A percentile compares a stretch with the other conserved stretches of the same genome.
Evolutionary conservation across 495 filamentous ascomycete species (phyloP).

Genomic region (Melanomma pulvis-pyrius): DNA sequence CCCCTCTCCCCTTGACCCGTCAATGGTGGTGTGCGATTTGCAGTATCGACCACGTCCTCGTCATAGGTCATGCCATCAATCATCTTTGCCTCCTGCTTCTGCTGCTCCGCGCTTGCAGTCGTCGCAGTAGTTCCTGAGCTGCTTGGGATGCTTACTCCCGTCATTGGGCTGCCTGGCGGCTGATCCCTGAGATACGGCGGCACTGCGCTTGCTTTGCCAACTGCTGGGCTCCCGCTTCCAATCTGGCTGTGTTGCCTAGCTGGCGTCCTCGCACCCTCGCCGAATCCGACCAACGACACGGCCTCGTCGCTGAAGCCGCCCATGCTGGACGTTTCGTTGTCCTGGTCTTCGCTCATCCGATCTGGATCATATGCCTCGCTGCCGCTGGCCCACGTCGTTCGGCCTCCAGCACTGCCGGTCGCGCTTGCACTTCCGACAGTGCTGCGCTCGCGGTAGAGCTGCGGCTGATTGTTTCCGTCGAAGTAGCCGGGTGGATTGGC

Average conservation of each 20-base stretch:
- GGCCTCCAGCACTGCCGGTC: constrained; percentile 70
- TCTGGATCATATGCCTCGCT: constrained; percentile 66
- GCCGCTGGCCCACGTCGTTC: constrained; percentile 73
- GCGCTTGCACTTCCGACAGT: constrained; percentile 86
- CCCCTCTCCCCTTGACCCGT: constrained; percentile 39
- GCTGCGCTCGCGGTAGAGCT: constrained; percentile 63
- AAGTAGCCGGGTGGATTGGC: constrained; percentile 59
- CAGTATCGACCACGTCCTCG: constrained; percentile 41
- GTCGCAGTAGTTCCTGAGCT: constrained; percentile 14
- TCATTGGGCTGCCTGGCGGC: constrained; percentile 20
- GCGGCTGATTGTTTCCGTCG: constrained; percentile 63
- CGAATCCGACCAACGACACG: constrained; percentile 79
- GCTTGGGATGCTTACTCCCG: constrained; percentile 28
- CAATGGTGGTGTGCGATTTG: constrained; percentile 41
- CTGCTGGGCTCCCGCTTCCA: constrained; percentile 40
- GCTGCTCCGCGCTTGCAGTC: constrained; percentile 26
- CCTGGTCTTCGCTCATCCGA: constrained; percentile 68
- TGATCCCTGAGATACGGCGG: constrained; percentile 32
- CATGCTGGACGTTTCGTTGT: constrained; percentile 63
- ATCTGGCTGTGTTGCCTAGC: constrained; percentile 40
- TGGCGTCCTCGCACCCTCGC: constrained; percentile 75
- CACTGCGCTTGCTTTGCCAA: constrained; percentile 31
- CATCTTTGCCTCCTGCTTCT: constrained; percentile 44
- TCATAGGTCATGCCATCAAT: constrained; percentile 49
- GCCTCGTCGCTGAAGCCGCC: constrained; percentile 81